A percentile compares a stretch with the other conserved stretches of the same genome.
phyloP scores from a whole-genome alignment of 1,284 basidiomycete species.

The Schizopora paradoxa region DNA sequence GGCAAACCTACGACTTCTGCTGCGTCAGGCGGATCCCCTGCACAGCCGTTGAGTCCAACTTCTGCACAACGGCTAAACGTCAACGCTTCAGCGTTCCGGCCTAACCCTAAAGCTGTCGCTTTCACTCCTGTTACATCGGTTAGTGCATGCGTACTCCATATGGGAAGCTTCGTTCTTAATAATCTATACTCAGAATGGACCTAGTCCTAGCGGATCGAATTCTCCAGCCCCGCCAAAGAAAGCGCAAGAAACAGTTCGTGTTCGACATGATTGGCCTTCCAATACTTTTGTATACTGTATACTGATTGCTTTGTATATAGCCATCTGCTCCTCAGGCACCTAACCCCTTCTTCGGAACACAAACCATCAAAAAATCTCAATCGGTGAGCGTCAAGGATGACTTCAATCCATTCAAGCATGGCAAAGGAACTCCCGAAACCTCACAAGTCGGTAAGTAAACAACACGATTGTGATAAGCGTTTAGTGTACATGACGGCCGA shows the following conservation, averaged over 20 bases:
- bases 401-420: conserved; percentile 90
- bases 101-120: conserved; percentile 73
- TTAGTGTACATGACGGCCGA: conserved; percentile 1
- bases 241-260: neutral
- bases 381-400: conserved; percentile 85
- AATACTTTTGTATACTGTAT: conserved; percentile 14
- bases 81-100: conserved; percentile 75
- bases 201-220: conserved; percentile 14
- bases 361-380: conserved; percentile 64
- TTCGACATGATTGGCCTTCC: conserved; percentile 29
- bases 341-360: conserved; percentile 87
- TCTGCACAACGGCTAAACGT: conserved; percentile 51
- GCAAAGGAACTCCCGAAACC: conserved; percentile 73
- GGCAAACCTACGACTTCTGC: conserved; percentile 23
- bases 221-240: conserved; percentile 6
- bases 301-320: conserved; percentile 18
- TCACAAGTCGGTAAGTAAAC: conserved; percentile 60
- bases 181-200: conserved; percentile 6
- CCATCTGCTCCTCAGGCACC: conserved; percentile 35
- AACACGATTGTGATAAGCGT: conserved; percentile 1
- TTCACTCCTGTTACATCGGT: conserved; percentile 60
- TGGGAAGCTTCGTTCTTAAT: conserved; percentile 2
- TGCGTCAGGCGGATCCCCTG: conserved; percentile 23
- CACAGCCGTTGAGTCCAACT: conserved; percentile 40
- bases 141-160: conserved; percentile 10